These are phyloP conservation scores for Coniochaeta ligniaria DNA, from an alignment of 2,329 filamentous ascomycete species.

Conservation along the genomic window DNA sequence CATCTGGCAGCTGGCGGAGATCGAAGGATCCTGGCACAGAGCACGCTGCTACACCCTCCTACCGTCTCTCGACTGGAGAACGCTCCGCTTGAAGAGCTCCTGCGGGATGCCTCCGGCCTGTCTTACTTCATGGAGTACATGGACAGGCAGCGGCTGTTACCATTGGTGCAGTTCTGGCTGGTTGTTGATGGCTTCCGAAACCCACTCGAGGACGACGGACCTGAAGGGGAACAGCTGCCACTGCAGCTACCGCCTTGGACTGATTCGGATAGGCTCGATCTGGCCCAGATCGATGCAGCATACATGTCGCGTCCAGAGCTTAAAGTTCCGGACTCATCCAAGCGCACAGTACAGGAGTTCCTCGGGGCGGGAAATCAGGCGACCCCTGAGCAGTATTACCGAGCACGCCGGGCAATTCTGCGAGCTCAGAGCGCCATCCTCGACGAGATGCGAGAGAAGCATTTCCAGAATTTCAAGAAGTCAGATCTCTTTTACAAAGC, in stretches of 20 bases:
- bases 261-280: constrained; percentile 75
- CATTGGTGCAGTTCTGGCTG: constrained; percentile 94
- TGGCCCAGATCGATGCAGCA: constrained; percentile 84
- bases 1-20: constrained; percentile 66
- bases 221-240: constrained; percentile 59
- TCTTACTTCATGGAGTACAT: constrained; percentile 99
- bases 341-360: constrained; percentile 67
- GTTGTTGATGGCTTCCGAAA: constrained; percentile 96
- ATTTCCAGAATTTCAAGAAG: constrained; percentile 81
- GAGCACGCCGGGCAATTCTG: constrained; percentile 74
- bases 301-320: constrained; percentile 81
- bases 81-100: constrained; percentile 72
- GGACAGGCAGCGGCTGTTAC: constrained; percentile 83
- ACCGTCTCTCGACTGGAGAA: constrained; percentile 62
- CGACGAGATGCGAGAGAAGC: constrained; percentile 72
- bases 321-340: constrained; percentile 63
- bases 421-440: constrained; percentile 75
- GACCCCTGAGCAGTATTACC: constrained; percentile 73
- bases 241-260: constrained; percentile 64
- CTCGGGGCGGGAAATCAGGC: constrained; percentile 70
- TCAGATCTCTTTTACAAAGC: constrained; percentile 97
- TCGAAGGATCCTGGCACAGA: constrained; percentile 24
- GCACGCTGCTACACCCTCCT: constrained; percentile 15
- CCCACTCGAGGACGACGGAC: constrained; percentile 74
- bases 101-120: constrained; percentile 81